Conservation (phyloP, 352 stramenopile species). For the Phytophthora kernoviae region DNA sequence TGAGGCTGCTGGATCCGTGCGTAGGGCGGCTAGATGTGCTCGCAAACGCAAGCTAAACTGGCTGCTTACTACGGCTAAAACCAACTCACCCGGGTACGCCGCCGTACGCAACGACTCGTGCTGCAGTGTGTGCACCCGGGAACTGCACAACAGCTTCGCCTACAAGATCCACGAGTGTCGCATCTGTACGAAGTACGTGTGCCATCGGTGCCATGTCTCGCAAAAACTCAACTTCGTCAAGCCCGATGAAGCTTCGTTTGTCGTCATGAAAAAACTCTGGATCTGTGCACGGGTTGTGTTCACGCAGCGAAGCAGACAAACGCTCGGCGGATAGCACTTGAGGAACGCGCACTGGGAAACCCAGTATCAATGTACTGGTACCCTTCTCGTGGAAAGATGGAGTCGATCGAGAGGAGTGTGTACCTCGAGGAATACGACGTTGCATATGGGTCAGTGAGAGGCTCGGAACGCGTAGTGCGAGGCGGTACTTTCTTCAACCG, state of each 20-base stretch:
- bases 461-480: constrained; percentile 3
- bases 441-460: constrained; percentile 9
- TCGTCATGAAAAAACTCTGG: constrained; percentile 28
- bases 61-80: constrained; percentile 23
- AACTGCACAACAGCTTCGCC: constrained; percentile 17
- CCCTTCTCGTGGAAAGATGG: constrained; percentile 7
- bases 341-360: constrained; percentile 29
- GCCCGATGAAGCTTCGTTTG: constrained; percentile 14
- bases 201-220: constrained; percentile 31
- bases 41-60: constrained; percentile 40
- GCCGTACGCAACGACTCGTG: constrained; percentile 7
- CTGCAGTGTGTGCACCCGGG: constrained; percentile 32
- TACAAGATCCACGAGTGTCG: constrained; percentile 30
- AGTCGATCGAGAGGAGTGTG: constrained; percentile 1
- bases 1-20: constrained; percentile 19
- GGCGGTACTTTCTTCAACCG: constrained; percentile 15
- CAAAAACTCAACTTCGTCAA: constrained; percentile 37
- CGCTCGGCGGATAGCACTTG: constrained; percentile 29
- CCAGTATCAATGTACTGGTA: constrained; percentile 33
- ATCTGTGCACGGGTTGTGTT: constrained; percentile 38
- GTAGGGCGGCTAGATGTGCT: constrained; percentile 24
- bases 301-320: constrained; percentile 37
- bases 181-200: constrained; percentile 32
- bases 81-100: constrained; percentile 8
- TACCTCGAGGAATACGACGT: constrained; percentile 24